Conservation (phyloP, 1,284 basidiomycete genomes). For the Veloporphyrellus conicus region DNA sequence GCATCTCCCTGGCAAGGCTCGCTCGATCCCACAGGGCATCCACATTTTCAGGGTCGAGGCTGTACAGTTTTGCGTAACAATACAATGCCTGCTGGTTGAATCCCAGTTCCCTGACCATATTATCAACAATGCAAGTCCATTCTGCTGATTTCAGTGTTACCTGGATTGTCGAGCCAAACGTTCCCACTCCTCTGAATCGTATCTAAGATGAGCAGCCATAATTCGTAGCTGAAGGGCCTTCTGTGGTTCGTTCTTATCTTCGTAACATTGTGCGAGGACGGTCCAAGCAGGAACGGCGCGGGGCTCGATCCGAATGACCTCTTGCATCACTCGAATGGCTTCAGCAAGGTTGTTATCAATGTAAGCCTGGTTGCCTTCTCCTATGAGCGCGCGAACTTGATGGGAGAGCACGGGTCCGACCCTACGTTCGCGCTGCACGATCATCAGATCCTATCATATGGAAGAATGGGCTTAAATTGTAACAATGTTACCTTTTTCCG, state of each 20-base stretch:
- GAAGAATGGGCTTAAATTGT: background rate
- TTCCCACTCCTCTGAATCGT: slow-evolving; percentile 86
- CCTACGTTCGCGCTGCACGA: slow-evolving; percentile 35
- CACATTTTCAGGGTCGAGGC: slow-evolving; percentile 75
- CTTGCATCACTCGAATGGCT: slow-evolving; percentile 70
- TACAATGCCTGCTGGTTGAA: slow-evolving; percentile 85
- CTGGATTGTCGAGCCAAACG: slow-evolving; percentile 71
- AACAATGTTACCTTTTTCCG: slow-evolving; percentile 40
- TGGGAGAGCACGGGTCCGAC: slow-evolving; percentile 64
- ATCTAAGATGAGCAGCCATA: slow-evolving; percentile 84
- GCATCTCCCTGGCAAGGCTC: slow-evolving; percentile 72
- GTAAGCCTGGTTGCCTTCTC: slow-evolving; percentile 86
- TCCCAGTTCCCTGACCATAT: slow-evolving; percentile 57
- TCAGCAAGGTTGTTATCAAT: slow-evolving; percentile 68
- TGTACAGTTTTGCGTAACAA: slow-evolving; percentile 83
- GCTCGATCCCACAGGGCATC: slow-evolving; percentile 91
- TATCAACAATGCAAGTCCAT: slow-evolving; percentile 50
- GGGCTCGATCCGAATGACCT: slow-evolving; percentile 90
- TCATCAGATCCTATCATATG: background rate
- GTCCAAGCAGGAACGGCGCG: slow-evolving; percentile 82
- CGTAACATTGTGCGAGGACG: slow-evolving; percentile 77
- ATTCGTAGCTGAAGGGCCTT: slow-evolving; percentile 82
- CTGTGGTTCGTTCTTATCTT: slow-evolving; percentile 62
- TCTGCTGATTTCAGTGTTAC: slow-evolving; percentile 35
- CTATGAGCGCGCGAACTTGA: slow-evolving; percentile 83